Conservation (phyloP, 1,284 basidiomycete species). For the Cryptococcus sp. region DNA sequence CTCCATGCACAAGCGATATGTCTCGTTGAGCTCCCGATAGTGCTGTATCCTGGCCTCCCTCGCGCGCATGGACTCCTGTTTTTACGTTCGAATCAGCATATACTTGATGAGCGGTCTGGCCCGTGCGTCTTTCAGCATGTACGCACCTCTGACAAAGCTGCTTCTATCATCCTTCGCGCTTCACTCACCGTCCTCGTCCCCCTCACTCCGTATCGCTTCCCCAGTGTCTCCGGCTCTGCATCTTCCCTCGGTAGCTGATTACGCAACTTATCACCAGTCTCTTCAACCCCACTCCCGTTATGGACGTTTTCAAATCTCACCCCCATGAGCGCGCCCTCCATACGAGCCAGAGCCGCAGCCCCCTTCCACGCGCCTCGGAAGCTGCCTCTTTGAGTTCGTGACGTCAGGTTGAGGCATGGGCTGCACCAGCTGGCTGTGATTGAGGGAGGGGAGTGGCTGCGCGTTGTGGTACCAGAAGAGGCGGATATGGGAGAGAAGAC, state of each 20-base stretch:
- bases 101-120: too few relatives aligned
- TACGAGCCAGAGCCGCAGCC: slow-evolving; percentile 14
- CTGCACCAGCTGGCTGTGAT: too few relatives aligned
- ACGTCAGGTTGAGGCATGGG: background rate
- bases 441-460: background rate
- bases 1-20: slow-evolving; percentile 24
- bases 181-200: background rate
- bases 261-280: background rate
- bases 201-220: background rate
- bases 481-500: slow-evolving; percentile 3
- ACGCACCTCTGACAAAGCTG: slow-evolving; percentile 9
- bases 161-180: background rate
- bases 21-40: slow-evolving; percentile 21
- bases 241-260: background rate
- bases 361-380: slow-evolving; percentile 15
- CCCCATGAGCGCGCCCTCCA: slow-evolving; percentile 6
- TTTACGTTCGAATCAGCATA: too few relatives aligned
- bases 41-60: slow-evolving; percentile 20
- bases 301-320: background rate
- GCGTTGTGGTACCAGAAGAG: too few relatives aligned
- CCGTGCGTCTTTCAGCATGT: too few relatives aligned
- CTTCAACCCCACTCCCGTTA: background rate
- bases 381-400: background rate
- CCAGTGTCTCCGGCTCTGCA: background rate
- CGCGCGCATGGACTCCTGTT: slow-evolving; percentile 17